Conservation (phyloP, 2,329 filamentous ascomycete genomes). For the Fusarium neocosmosporiellum region DNA sequence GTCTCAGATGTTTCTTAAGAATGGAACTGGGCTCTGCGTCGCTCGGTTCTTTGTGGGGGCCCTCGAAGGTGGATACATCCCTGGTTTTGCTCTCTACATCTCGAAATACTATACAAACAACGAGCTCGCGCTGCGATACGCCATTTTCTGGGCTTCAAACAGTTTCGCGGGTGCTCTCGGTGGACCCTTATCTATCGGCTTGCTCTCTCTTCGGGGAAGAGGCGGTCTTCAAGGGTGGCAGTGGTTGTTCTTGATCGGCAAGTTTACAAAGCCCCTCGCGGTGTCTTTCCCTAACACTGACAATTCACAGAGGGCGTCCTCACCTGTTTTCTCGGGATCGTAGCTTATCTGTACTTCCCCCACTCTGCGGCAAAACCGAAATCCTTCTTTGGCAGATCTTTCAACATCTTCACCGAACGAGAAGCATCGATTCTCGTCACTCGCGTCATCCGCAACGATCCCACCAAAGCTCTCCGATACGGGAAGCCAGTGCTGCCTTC, state of each 20-base stretch:
- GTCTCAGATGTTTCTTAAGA: conserved; percentile 44
- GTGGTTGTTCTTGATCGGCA: conserved; percentile 47
- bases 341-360: conserved; percentile 45
- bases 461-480: conserved; percentile 42
- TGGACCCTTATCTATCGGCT: conserved; percentile 42
- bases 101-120: conserved; percentile 45
- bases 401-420: conserved; percentile 39
- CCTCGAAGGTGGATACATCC: conserved; percentile 48
- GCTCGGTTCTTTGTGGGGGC: conserved; percentile 45
- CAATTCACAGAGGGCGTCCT: conserved; percentile 39
- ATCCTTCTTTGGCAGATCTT: conserved; percentile 38
- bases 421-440: conserved; percentile 44
- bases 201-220: conserved; percentile 41
- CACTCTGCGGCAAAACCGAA: conserved; percentile 42
- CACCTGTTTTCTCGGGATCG: conserved; percentile 36
- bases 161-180: conserved; percentile 43
- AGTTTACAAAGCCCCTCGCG: not conserved
- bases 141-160: conserved; percentile 48
- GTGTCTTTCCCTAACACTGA: not conserved
- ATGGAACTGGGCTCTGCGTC: conserved; percentile 38
- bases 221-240: conserved; percentile 44
- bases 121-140: conserved; percentile 43
- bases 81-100: conserved; percentile 47
- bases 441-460: conserved; percentile 45
- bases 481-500: conserved; percentile 36